Evolutionary conservation across 2,329 filamentous ascomycete species (phyloP).

Genomic region (Botrytis tulipae): DNA sequence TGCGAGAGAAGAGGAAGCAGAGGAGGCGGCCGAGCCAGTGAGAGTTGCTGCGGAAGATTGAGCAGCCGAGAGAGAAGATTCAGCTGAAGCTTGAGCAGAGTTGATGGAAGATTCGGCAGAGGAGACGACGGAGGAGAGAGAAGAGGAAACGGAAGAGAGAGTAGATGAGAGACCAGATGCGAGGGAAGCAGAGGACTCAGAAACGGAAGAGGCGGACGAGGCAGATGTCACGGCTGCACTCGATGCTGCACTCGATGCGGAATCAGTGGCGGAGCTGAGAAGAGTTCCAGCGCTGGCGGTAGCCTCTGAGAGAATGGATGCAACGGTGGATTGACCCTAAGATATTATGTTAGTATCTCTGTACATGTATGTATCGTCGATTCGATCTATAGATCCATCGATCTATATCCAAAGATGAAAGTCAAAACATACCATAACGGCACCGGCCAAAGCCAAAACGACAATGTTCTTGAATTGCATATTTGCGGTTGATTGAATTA

Average conservation of each 20-base stretch:
- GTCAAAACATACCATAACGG: slow-evolving; percentile 26
- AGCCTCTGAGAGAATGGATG: slow-evolving; percentile 17
- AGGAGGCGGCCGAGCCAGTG: slow-evolving; percentile 18
- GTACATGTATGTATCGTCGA: background rate
- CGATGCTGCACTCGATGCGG: background rate
- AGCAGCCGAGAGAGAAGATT: background rate
- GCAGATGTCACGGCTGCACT: background rate
- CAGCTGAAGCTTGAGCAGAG: background rate
- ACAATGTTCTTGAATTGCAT: slow-evolving; percentile 37
- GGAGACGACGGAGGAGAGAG: background rate
- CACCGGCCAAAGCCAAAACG: slow-evolving; percentile 33
- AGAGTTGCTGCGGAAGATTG: slow-evolving; percentile 9
- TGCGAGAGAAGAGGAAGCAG: slow-evolving; percentile 20
- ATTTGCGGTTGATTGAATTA: slow-evolving; percentile 13
- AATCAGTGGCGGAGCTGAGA: background rate
- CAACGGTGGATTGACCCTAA: slow-evolving; percentile 25
- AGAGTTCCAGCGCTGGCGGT: background rate
- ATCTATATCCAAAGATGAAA: background rate
- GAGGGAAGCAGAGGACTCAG: background rate
- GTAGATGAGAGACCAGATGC: background rate
- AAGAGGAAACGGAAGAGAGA: background rate
- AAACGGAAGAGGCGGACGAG: background rate
- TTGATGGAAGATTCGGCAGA: background rate
- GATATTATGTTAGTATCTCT: background rate
- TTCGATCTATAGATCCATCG: background rate